Percentiles rank a stretch among this genome's conserved stretches.
These are phyloP conservation scores for Vitis cinerea DNA, from an alignment of 164 flowering plant genomes.

Conservation along the genomic window DNA sequence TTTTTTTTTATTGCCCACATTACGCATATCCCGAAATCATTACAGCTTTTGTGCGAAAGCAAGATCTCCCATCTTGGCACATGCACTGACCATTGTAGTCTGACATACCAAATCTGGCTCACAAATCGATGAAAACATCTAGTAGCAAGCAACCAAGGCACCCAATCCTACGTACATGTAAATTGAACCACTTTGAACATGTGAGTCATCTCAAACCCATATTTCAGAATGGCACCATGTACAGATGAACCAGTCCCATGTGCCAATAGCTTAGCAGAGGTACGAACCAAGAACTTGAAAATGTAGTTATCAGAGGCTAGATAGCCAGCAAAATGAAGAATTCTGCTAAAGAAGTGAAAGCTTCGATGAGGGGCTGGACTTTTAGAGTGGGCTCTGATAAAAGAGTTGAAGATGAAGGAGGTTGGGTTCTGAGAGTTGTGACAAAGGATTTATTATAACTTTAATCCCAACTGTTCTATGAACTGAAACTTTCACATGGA, in stretches of 20 bases:
- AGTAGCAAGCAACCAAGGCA: slow-evolving; percentile 18
- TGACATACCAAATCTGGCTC: slow-evolving; percentile 49
- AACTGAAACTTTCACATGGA: too few species aligned
- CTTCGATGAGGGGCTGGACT: slow-evolving; percentile 34
- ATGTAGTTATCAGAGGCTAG: slow-evolving; percentile 52
- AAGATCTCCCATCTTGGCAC: slow-evolving; percentile 38
- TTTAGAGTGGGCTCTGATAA: slow-evolving; percentile 53
- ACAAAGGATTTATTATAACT: too few species aligned
- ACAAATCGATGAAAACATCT: slow-evolving; percentile 21
- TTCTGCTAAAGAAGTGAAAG: slow-evolving; percentile 34
- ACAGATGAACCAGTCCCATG: slow-evolving; percentile 10
- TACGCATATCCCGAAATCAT: slow-evolving; percentile 59
- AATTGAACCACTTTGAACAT: too few species aligned
- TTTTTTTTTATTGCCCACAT: slow-evolving; percentile 42
- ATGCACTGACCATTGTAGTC: slow-evolving; percentile 51
- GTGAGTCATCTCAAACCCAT: too few species aligned
- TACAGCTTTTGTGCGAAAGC: slow-evolving; percentile 43
- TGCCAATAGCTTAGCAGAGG: slow-evolving; percentile 36
- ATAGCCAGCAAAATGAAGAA: slow-evolving; percentile 17
- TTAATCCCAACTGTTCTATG: too few species aligned
- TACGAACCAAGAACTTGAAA: slow-evolving; percentile 45
- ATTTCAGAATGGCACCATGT: too few species aligned
- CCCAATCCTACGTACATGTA: too few species aligned
- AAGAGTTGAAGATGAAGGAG: slow-evolving; percentile 40
- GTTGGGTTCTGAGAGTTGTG: slow-evolving; percentile 28